Conservation (phyloP, 2,329 filamentous ascomycete species). For the Colletotrichum cordylinicola region DNA sequence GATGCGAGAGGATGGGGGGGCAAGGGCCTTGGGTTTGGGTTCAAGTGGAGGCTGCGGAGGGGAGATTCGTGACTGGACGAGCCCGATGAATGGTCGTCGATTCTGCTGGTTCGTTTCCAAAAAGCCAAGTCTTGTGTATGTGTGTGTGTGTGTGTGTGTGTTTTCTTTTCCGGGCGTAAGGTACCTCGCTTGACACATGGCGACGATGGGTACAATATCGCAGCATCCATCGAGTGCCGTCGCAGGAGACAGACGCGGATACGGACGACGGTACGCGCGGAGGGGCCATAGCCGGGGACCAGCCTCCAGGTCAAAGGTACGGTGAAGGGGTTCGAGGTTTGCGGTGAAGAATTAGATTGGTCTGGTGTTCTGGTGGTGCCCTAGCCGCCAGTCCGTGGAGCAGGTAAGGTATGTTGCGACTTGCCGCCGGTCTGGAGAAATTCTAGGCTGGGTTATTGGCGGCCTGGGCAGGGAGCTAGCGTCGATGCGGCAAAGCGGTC, state of each 20-base stretch:
- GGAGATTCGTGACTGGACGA: neutral
- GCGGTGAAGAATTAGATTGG: constrained; percentile 13
- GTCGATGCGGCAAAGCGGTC: constrained; percentile 5
- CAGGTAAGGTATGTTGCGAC: too few relatives aligned
- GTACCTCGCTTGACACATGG: neutral
- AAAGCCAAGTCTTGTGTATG: neutral
- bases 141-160: neutral
- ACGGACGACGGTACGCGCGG: neutral
- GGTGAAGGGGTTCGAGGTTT: constrained; percentile 4
- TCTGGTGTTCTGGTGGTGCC: neutral
- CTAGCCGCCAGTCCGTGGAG: neutral
- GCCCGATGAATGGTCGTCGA: neutral
- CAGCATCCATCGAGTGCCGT: neutral
- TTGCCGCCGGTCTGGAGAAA: neutral
- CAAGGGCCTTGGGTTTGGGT: neutral
- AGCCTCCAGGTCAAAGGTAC: neutral
- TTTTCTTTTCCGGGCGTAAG: neutral
- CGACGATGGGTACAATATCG: neutral
- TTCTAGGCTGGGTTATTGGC: neutral
- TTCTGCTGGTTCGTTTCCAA: neutral
- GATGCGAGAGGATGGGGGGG: neutral
- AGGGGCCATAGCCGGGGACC: neutral
- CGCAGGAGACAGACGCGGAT: neutral
- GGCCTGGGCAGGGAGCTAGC: neutral
- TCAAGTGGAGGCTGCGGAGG: constrained; percentile 9